phyloP scores from a whole-genome alignment of 768 basidiomycete species.

The Termitomyces titanicus region DNA sequence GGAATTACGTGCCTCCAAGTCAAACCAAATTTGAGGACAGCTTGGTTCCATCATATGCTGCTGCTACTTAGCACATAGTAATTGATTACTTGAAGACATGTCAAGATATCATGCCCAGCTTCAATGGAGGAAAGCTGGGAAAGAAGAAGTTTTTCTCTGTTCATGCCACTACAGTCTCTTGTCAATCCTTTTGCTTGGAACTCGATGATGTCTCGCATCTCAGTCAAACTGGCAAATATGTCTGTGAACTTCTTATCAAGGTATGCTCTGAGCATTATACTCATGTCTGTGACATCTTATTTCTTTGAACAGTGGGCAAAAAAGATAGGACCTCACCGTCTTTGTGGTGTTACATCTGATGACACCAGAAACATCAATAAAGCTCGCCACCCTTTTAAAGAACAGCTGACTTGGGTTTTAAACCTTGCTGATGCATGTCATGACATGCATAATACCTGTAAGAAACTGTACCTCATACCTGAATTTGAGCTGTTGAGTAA shows the following conservation, averaged over 20 bases:
- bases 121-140: conserved; percentile 3
- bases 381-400: not conserved
- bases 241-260: not conserved
- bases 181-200: conserved; percentile 6
- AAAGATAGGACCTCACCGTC: too few relatives aligned
- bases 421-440: not conserved
- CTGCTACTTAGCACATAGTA: not conserved
- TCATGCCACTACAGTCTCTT: conserved; percentile 1
- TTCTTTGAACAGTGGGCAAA: not conserved
- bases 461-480: not conserved
- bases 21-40: not conserved
- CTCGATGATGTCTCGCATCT: not conserved
- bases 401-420: not conserved
- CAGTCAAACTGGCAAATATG: not conserved
- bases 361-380: too few relatives aligned
- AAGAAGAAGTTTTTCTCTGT: conserved; percentile 5
- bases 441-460: not conserved
- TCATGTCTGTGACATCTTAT: not conserved
- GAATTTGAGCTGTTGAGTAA: conserved; percentile 9
- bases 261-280: not conserved
- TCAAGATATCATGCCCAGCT: not conserved
- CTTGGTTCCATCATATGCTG: not conserved
- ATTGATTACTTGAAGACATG: not conserved
- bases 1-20: not conserved
- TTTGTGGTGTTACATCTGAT: too few relatives aligned